phyloP scores from a whole-genome alignment of 1,139 yeast species.

The Geotrichum candidum region DNA sequence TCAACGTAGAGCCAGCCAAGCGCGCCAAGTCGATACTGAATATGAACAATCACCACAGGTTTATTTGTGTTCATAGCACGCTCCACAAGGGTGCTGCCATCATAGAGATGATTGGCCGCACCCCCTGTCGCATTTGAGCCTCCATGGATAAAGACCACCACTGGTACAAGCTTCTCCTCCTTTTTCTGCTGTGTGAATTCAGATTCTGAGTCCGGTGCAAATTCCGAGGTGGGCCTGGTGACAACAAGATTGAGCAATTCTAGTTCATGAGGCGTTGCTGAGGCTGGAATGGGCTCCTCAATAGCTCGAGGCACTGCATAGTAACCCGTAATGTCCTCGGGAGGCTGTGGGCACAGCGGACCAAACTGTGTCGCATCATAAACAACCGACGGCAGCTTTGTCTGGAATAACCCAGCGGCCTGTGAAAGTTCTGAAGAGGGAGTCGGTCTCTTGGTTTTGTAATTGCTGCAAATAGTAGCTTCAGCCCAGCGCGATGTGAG shows the following conservation, averaged over 20 bases:
- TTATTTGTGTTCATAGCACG: constrained; percentile 25
- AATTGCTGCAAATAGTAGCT: constrained; percentile 3
- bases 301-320: constrained; percentile 11
- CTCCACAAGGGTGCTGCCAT: constrained; percentile 22
- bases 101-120: constrained; percentile 17
- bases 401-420: not conserved
- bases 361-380: constrained; percentile 18
- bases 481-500: constrained; percentile 14
- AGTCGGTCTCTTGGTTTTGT: not conserved
- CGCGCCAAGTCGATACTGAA: constrained; percentile 30
- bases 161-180: constrained; percentile 23
- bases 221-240: constrained; percentile 19
- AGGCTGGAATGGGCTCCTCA: constrained; percentile 6
- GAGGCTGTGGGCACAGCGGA: constrained; percentile 16
- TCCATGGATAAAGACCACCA: constrained; percentile 31
- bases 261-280: constrained; percentile 22
- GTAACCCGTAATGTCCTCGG: constrained; percentile 14
- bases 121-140: constrained; percentile 27
- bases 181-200: not conserved
- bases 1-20: constrained; percentile 26
- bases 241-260: constrained; percentile 23
- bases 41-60: constrained; percentile 28
- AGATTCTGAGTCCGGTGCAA: not conserved
- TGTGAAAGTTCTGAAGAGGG: not conserved
- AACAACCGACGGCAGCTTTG: not conserved